phyloP scores from a whole-genome alignment of 148 eudicot genomes.

The Linanthus parryae region DNA sequence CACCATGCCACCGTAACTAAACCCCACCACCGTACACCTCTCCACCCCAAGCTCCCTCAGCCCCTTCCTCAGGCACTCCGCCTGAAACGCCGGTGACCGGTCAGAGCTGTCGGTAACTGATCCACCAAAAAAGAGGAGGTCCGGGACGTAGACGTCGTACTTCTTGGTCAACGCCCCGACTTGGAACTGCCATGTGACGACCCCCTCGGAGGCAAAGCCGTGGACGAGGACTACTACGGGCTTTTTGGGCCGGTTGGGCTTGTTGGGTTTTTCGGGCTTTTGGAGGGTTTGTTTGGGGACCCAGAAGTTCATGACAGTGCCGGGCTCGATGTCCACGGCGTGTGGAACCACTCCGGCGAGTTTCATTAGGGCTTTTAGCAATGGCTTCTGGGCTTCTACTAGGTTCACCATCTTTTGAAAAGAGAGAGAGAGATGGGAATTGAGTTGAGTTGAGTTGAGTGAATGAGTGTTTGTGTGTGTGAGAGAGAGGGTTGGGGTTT shows the following conservation, averaged over 20 bases:
- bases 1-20: conserved; percentile 96
- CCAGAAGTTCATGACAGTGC: conserved; percentile 80
- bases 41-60: conserved; percentile 54
- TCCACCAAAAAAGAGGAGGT: conserved; percentile 84
- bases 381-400: conserved; percentile 70
- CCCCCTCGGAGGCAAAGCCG: conserved; percentile 87
- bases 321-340: conserved; percentile 53
- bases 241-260: conserved; percentile 24
- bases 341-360: conserved; percentile 66
- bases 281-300: conserved; percentile 53
- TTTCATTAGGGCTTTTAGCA: conserved; percentile 61
- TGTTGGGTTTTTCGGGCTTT: conserved; percentile 17
- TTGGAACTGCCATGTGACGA: conserved; percentile 89
- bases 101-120: conserved; percentile 42
- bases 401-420: conserved; percentile 69
- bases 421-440: conserved; percentile 3
- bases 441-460: no score
- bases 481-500: not conserved
- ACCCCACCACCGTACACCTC: conserved; percentile 69
- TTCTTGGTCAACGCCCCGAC: conserved; percentile 55
- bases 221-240: conserved; percentile 79
- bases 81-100: conserved; percentile 66
- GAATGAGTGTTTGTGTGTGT: no score
- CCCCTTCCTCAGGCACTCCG: conserved; percentile 53
- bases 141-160: conserved; percentile 74